These are phyloP conservation scores for Chytridium lagenaria DNA, from an alignment of 371 early-diverging fungal species.

Conservation along the genomic window DNA sequence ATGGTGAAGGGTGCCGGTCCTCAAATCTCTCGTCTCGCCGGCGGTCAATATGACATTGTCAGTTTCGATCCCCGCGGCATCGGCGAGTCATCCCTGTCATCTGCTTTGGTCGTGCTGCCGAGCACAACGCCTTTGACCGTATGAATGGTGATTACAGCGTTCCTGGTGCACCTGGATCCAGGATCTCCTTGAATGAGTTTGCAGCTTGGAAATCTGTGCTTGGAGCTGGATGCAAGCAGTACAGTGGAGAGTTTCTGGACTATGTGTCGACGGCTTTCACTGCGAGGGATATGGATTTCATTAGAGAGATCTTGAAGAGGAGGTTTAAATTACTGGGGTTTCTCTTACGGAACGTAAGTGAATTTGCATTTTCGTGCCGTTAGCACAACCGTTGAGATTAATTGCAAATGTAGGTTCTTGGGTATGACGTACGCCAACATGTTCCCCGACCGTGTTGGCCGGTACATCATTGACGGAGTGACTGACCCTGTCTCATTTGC, in stretches of 20 bases:
- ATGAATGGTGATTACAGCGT: neutral
- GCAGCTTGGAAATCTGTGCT: slow-evolving; percentile 19
- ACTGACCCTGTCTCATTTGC: slow-evolving; percentile 41
- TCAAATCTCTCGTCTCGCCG: slow-evolving; percentile 23
- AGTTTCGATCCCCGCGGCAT: slow-evolving; percentile 39
- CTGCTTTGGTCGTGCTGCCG: slow-evolving; percentile 29
- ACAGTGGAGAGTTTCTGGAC: slow-evolving; percentile 29
- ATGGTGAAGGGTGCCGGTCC: slow-evolving; percentile 9
- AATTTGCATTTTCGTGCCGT: neutral
- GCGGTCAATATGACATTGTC: slow-evolving; percentile 43
- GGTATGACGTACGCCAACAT: slow-evolving; percentile 52
- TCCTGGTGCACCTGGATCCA: neutral
- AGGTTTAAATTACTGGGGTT: slow-evolving; percentile 44
- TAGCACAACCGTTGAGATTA: neutral
- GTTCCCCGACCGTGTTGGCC: slow-evolving; percentile 51
- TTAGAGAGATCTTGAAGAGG: slow-evolving; percentile 35
- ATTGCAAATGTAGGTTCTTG: slow-evolving; percentile 34
- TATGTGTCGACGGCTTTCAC: slow-evolving; percentile 44
- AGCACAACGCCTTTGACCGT: slow-evolving; percentile 13
- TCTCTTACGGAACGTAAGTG: slow-evolving; percentile 39
- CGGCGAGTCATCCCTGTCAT: slow-evolving; percentile 14
- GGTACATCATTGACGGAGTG: slow-evolving; percentile 49
- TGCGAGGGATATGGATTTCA: slow-evolving; percentile 44
- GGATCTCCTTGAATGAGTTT: neutral
- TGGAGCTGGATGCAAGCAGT: slow-evolving; percentile 25